Evolutionary conservation across 768 basidiomycete genomes (phyloP).

Genomic region (Clitopilus hobsonii): DNA sequence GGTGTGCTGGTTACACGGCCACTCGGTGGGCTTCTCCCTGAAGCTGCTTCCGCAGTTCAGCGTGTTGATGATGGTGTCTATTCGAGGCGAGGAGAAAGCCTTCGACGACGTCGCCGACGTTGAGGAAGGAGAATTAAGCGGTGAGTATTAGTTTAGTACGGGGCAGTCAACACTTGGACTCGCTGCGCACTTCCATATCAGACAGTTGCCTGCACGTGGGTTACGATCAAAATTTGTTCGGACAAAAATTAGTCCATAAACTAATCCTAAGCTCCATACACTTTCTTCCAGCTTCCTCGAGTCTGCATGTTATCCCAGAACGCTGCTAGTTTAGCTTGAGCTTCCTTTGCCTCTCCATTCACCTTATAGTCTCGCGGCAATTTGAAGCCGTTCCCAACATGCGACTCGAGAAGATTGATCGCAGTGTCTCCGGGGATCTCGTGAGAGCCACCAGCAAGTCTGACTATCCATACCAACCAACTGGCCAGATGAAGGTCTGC

Average conservation of each 20-base stretch:
- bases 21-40: not conserved
- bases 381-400: conserved; percentile 40
- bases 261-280: conserved; percentile 32
- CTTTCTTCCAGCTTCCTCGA: conserved; percentile 68
- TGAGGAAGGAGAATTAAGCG: not conserved
- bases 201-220: conserved; percentile 7
- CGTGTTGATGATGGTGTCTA: not conserved
- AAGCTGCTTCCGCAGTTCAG: not conserved
- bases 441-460: conserved; percentile 48
- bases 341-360: conserved; percentile 18
- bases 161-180: not conserved
- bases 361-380: conserved; percentile 39
- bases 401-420: conserved; percentile 46
- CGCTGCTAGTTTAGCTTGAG: conserved; percentile 42
- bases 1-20: conserved; percentile 1
- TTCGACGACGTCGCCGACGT: conserved; percentile 5
- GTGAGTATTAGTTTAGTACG: conserved; percentile 1
- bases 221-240: not conserved
- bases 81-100: conserved; percentile 10
- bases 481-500: conserved; percentile 78
- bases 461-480: conserved; percentile 64
- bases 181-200: conserved; percentile 1
- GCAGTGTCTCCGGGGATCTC: conserved; percentile 47
- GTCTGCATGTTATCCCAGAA: conserved; percentile 71
- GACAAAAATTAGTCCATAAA: conserved; percentile 35